A percentile compares a stretch with the other conserved stretches of the same genome.
Conservation (phyloP, 345 rosid species). For the Populus tremula region DNA sequence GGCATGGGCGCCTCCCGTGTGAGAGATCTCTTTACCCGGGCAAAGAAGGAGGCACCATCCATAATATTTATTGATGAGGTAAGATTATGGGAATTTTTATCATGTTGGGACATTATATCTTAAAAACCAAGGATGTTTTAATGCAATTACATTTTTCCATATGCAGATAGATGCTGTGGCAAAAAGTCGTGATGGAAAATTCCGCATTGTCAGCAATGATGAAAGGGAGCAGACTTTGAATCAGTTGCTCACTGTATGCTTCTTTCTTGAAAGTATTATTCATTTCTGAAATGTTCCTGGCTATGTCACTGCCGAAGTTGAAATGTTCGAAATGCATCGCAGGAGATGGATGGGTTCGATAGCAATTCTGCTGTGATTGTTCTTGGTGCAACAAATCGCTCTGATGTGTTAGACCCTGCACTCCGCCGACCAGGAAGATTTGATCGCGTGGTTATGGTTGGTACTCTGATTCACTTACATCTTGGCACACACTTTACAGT, state of each 20-base stretch:
- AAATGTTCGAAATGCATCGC: conserved; percentile 23
- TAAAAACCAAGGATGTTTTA: not conserved
- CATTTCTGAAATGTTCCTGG: not conserved
- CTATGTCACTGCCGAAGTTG: not conserved
- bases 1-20: conserved; percentile 99
- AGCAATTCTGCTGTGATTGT: conserved; percentile 92
- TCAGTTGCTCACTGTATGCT: conserved; percentile 85
- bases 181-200: conserved; percentile 93
- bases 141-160: conserved; percentile 5
- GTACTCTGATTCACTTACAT: conserved; percentile 29
- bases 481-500: not conserved
- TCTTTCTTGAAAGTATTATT: conserved; percentile 4
- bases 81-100: conserved; percentile 2
- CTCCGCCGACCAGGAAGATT: conserved; percentile 98
- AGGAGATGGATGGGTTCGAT: conserved; percentile 99
- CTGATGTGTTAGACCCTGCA: conserved; percentile 95
- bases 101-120: not conserved
- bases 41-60: conserved; percentile 97
- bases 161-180: conserved; percentile 97
- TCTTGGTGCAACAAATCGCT: conserved; percentile 96
- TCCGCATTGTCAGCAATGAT: conserved; percentile 78
- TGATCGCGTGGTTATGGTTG: conserved; percentile 89
- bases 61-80: conserved; percentile 97
- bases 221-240: conserved; percentile 98
- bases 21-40: conserved; percentile 90